Evolutionary conservation across 148 eudicot species (phyloP).

Genomic region (Spergularia marina): DNA sequence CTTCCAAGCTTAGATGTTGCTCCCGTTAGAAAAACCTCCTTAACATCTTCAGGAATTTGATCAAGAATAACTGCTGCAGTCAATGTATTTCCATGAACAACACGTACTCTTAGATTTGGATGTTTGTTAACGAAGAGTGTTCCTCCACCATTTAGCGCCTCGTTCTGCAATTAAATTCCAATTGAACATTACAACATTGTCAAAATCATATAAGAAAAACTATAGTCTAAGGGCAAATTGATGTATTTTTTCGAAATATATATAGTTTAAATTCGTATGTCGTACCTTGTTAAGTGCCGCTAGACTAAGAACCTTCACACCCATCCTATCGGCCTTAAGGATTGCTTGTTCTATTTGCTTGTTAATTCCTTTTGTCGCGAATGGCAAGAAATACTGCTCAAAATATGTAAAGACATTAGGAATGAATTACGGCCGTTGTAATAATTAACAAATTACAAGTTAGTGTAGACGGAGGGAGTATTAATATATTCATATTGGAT

Average conservation of each 20-base stretch:
- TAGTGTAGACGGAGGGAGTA: no score
- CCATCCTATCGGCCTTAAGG: constrained; percentile 59
- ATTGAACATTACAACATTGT: neutral
- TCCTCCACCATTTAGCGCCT: constrained; percentile 76
- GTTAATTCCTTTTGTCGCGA: constrained; percentile 72
- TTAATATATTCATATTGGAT: neutral
- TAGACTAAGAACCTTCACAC: constrained; percentile 79
- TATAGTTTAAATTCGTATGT: no score
- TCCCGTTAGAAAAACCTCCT: constrained; percentile 67
- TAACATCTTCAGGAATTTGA: constrained; percentile 45
- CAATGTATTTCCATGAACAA: constrained; percentile 76
- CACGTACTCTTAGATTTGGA: constrained; percentile 62
- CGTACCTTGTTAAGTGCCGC: constrained; percentile 78
- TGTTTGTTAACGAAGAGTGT: constrained; percentile 69
- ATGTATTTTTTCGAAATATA: no score
- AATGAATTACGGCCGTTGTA: neutral
- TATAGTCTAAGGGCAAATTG: no score
- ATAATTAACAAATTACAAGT: no score
- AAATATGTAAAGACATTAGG: neutral
- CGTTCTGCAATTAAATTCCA: constrained; percentile 41
- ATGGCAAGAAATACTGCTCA: constrained; percentile 78
- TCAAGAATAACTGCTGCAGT: constrained; percentile 75
- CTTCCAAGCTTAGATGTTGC: constrained; percentile 84
- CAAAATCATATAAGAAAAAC: neutral
- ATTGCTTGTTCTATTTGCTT: constrained; percentile 71